These are phyloP conservation scores for Saturnispora zaruensis DNA, from an alignment of 805 yeast genomes.

Conservation along the genomic window DNA sequence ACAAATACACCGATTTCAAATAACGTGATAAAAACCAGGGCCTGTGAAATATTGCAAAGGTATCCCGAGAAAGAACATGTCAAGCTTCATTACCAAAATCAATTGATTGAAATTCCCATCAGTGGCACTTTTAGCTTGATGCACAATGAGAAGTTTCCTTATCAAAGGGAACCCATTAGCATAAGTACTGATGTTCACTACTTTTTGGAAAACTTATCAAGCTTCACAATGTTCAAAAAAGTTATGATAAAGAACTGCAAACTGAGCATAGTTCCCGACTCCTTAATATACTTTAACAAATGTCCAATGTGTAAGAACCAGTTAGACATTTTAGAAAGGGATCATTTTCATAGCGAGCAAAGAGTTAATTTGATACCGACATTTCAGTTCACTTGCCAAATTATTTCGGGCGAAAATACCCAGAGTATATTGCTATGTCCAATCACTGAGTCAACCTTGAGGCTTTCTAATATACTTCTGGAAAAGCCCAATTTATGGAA, in stretches of 20 bases:
- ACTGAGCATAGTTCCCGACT: background rate
- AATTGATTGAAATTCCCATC: constrained; percentile 13
- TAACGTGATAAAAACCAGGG: background rate
- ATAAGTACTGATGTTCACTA: constrained; percentile 8
- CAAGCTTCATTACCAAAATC: constrained; percentile 12
- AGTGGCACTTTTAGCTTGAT: background rate
- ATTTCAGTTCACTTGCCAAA: constrained; percentile 2
- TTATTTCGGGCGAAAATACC: constrained; percentile 1
- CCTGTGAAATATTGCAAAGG: background rate
- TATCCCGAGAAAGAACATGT: background rate
- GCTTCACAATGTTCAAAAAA: constrained; percentile 11
- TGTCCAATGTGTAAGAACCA: background rate
- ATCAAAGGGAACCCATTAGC: constrained; percentile 14
- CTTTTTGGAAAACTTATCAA: constrained; percentile 6
- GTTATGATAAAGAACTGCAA: constrained; percentile 10
- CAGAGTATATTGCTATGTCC: background rate
- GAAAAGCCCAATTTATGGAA: constrained; percentile 9
- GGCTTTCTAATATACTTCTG: constrained; percentile 9
- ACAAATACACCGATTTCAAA: background rate
- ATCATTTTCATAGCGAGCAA: constrained; percentile 1
- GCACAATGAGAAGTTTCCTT: constrained; percentile 13
- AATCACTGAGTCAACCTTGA: constrained; percentile 2
- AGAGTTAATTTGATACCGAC: background rate
- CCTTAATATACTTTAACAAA: background rate
- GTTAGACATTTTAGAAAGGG: background rate